Evolutionary conservation across 495 filamentous ascomycete species (phyloP), one percentile per base, ranked within the genome.

Genomic region (Hypoxylon cercidicola): DNA sequence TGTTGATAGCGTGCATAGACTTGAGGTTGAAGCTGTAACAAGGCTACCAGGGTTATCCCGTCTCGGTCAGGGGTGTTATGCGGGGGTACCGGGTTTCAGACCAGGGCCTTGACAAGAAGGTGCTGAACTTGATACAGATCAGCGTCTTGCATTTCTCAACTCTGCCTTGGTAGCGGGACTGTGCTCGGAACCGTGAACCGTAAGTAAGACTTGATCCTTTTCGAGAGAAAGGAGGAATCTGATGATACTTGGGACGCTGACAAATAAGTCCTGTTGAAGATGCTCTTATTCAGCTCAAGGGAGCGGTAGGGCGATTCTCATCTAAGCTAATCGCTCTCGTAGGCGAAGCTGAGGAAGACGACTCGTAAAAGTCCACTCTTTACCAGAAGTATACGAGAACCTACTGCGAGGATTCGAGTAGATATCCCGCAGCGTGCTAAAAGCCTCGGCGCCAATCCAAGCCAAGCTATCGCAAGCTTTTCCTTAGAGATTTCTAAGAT

Each of bases 81-180:
- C 20, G 77, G 85, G 18, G 82, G 78, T 82, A 11, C 59, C 43
- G 81, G 84, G 73, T 84, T 51, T 83, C 81, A 52, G 69, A 30
- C 64, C 72, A 28, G 25, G 25, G 25, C 7, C 25, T 28, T 28
- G 25, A 28, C 34, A n/a, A n/a, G 65, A 25, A 60, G 59, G 50
- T 32, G 53, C 65, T 68, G 13, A 55, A 75, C 62, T 74, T 68
- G 75, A 70, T 50, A 62, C 69, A 55, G 47, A 67, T 60, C 54
- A 23, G 46, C 52, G 57, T 65, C 57, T 62, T 68, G 57, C 28
- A 40, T 64, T 32, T 39, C 52, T 53, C 23, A 12, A 41, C 25
- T 20, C 28, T 25, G 35, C 43, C 35, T 18, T 37, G n/a, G 52
- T 10, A 21, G 13, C 32, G n/a, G 20, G 37, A 43, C 52, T 51